Conservation (phyloP, 148 eudicot species). For the Nepenthes gracilis region DNA sequence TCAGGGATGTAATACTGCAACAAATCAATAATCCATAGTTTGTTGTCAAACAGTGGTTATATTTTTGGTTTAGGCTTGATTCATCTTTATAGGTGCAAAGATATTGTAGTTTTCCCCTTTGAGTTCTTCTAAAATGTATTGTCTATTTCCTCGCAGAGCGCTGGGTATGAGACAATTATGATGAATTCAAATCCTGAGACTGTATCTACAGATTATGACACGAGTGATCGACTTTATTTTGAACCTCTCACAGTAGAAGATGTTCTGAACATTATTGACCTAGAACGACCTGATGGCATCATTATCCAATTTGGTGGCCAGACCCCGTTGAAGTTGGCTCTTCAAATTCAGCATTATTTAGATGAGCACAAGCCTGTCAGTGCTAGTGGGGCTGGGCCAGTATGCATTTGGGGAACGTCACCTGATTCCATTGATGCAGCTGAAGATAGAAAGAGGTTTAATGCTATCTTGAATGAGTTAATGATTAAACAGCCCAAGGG, state of each 20-base stretch:
- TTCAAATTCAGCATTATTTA: conserved; percentile 75
- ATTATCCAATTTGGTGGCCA: conserved; percentile 98
- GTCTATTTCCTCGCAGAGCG: conserved; percentile 35
- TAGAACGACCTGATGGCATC: conserved; percentile 94
- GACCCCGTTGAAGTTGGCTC: conserved; percentile 84
- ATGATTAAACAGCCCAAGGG: conserved; percentile 87
- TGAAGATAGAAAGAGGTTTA: conserved; percentile 91
- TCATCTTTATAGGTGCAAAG: no score
- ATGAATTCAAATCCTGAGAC: conserved; percentile 99
- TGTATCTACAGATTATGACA: conserved; percentile 97
- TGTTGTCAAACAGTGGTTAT: no score
- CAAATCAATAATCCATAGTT: no score
- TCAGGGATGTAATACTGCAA: no score
- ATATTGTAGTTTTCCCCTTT: no score
- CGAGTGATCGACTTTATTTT: conserved; percentile 93
- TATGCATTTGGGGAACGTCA: conserved; percentile 95
- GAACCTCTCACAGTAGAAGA: conserved; percentile 98
- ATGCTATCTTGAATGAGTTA: conserved; percentile 72
- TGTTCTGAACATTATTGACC: conserved; percentile 85
- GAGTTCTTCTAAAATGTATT: background rate
- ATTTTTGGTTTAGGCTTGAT: no score
- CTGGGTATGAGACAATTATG: conserved; percentile 98
- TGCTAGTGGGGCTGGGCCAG: conserved; percentile 69
- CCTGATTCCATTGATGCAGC: conserved; percentile 98
- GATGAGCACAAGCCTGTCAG: conserved; percentile 60